Percentiles rank a stretch among this genome's conserved stretches.
Conservation (phyloP, 805 yeast genomes). For the Dipodascopsis uninucleata region DNA sequence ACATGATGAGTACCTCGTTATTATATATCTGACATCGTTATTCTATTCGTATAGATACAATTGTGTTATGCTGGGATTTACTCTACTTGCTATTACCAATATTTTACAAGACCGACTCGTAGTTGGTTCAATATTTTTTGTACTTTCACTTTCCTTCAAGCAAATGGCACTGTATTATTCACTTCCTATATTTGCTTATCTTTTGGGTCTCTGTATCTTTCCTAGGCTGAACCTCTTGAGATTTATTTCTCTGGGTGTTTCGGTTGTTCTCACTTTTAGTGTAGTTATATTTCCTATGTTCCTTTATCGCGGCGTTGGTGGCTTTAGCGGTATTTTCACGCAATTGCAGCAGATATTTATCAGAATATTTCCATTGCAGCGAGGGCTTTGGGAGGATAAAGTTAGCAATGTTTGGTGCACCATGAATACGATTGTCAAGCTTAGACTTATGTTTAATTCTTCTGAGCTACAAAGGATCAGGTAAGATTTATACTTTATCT, state of each 20-base stretch:
- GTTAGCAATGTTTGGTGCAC: constrained; percentile 98
- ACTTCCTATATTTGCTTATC: constrained; percentile 78
- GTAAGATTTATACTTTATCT: background rate
- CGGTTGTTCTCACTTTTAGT: constrained; percentile 55
- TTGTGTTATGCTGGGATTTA: constrained; percentile 87
- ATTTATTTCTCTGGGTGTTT: constrained; percentile 57
- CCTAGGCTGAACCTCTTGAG: constrained; percentile 53
- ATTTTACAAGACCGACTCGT: constrained; percentile 60
- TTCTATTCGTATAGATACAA: constrained; percentile 47
- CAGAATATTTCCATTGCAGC: constrained; percentile 84
- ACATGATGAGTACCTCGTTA: too few species aligned
- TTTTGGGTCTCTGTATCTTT: constrained; percentile 53
- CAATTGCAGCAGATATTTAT: constrained; percentile 55
- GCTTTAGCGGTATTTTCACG: constrained; percentile 31
- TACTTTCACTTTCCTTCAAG: constrained; percentile 75
- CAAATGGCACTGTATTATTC: constrained; percentile 95
- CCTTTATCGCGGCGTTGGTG: constrained; percentile 3
- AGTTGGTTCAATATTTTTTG: constrained; percentile 72
- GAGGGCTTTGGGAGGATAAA: constrained; percentile 96
- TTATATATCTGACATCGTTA: background rate
- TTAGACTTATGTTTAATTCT: constrained; percentile 52
- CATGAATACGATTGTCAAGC: constrained; percentile 73
- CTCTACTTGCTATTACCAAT: constrained; percentile 63
- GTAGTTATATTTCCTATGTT: constrained; percentile 56
- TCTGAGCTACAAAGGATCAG: constrained; percentile 55